A percentile compares a stretch with the other conserved stretches of the same genome.
Evolutionary conservation across 2,329 filamentous ascomycete genomes (phyloP).

Genomic region (Rutstroemia sp.): DNA sequence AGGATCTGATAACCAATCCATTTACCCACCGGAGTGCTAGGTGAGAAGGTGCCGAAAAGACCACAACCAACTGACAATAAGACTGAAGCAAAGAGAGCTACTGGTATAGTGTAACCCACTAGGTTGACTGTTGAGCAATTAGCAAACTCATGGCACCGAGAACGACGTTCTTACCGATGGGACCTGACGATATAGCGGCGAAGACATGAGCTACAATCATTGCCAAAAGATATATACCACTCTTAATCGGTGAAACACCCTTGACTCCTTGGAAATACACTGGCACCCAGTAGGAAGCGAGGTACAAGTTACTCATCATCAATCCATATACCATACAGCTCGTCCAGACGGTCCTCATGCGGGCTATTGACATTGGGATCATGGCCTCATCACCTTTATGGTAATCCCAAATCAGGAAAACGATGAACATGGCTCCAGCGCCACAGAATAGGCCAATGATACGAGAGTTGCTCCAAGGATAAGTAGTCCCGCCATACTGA

Average conservation of each 20-base stretch:
- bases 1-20: slow-evolving; percentile 27
- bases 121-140: slow-evolving; percentile 13
- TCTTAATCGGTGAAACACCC: slow-evolving; percentile 27
- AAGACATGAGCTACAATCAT: slow-evolving; percentile 27
- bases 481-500: slow-evolving; percentile 28
- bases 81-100: slow-evolving; percentile 24
- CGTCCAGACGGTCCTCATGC: slow-evolving; percentile 15
- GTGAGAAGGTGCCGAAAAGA: slow-evolving; percentile 24
- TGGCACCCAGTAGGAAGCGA: slow-evolving; percentile 13
- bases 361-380: slow-evolving; percentile 20
- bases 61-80: slow-evolving; percentile 29
- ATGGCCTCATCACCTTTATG: slow-evolving; percentile 23
- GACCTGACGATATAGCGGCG: background rate
- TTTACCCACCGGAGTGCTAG: slow-evolving; percentile 17
- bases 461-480: slow-evolving; percentile 24
- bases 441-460: slow-evolving; percentile 23
- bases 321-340: slow-evolving; percentile 8
- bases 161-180: background rate
- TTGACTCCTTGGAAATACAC: slow-evolving; percentile 39
- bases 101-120: slow-evolving; percentile 31
- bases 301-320: background rate
- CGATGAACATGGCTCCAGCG: slow-evolving; percentile 13
- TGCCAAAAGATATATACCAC: slow-evolving; percentile 33
- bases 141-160: slow-evolving; percentile 10
- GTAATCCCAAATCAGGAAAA: slow-evolving; percentile 23